These are phyloP conservation scores for Penicillium corylophilum DNA, from an alignment of 2,329 filamentous ascomycete genomes.

Conservation along the genomic window DNA sequence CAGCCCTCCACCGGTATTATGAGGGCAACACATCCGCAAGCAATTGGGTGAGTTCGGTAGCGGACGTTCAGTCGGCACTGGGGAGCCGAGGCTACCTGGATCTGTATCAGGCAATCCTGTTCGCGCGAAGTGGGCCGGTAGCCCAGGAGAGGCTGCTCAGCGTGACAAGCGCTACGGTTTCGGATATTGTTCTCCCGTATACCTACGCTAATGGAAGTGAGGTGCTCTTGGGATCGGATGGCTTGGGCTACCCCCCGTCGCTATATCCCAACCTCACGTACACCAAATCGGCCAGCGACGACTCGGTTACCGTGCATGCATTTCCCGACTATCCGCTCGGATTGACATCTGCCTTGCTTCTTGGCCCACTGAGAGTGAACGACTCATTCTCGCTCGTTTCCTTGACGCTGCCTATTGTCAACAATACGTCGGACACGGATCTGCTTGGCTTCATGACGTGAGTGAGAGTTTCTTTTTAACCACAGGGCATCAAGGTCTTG, in stretches of 20 bases:
- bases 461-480: conserved; percentile 54
- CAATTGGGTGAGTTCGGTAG: conserved; percentile 61
- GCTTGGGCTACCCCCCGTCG: conserved; percentile 66
- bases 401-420: conserved; percentile 74
- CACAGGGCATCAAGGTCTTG: neutral
- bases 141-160: conserved; percentile 60
- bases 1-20: conserved; percentile 52
- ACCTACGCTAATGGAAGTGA: conserved; percentile 55
- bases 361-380: conserved; percentile 75
- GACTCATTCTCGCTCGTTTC: conserved; percentile 73
- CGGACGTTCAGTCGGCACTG: conserved; percentile 72
- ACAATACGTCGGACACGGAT: conserved; percentile 60
- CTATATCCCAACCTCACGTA: conserved; percentile 82
- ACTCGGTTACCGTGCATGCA: conserved; percentile 36
- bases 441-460: conserved; percentile 82
- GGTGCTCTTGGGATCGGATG: conserved; percentile 61
- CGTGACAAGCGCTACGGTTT: conserved; percentile 55
- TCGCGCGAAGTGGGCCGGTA: conserved; percentile 65
- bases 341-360: conserved; percentile 60
- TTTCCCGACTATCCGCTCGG: conserved; percentile 45
- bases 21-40: conserved; percentile 50
- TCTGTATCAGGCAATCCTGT: conserved; percentile 70
- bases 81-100: conserved; percentile 54
- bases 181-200: conserved; percentile 59
- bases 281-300: conserved; percentile 25